phyloP scores from a whole-genome alignment of 306 rosid species.

The Prinsepia uniflora region DNA sequence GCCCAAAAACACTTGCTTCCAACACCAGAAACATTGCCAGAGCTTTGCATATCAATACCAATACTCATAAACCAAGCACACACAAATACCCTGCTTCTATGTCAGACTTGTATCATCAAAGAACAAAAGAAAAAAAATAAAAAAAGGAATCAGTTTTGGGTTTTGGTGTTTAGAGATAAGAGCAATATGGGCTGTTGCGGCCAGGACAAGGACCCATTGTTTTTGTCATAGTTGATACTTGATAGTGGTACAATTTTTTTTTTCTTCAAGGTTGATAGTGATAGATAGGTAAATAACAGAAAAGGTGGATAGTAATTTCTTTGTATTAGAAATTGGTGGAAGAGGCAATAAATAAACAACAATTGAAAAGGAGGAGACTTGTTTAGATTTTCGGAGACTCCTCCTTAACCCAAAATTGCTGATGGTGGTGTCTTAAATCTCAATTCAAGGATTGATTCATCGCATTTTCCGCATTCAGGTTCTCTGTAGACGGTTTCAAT shows the following conservation, averaged over 20 bases:
- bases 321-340: no score
- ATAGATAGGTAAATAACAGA: neutral
- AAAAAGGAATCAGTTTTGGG: neutral
- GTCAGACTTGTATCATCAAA: neutral
- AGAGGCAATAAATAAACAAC: neutral
- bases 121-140: neutral
- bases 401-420: no score
- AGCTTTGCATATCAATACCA: constrained; percentile 3
- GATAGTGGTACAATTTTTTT: neutral
- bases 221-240: neutral
- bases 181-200: neutral
- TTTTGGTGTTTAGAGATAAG: neutral
- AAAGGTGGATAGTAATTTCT: no score
- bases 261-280: neutral
- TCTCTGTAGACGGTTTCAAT: no score
- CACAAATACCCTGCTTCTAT: neutral
- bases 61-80: neutral
- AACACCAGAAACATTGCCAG: constrained; percentile 11
- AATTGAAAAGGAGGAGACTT: neutral
- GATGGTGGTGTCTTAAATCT: no score
- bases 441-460: no score
- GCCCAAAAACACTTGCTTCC: constrained; percentile 25
- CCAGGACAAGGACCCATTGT: neutral
- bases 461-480: no score
- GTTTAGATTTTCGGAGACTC: neutral